These are phyloP conservation scores for Neonectria faginata DNA, from an alignment of 2,329 filamentous ascomycete genomes.

Conservation along the genomic window DNA sequence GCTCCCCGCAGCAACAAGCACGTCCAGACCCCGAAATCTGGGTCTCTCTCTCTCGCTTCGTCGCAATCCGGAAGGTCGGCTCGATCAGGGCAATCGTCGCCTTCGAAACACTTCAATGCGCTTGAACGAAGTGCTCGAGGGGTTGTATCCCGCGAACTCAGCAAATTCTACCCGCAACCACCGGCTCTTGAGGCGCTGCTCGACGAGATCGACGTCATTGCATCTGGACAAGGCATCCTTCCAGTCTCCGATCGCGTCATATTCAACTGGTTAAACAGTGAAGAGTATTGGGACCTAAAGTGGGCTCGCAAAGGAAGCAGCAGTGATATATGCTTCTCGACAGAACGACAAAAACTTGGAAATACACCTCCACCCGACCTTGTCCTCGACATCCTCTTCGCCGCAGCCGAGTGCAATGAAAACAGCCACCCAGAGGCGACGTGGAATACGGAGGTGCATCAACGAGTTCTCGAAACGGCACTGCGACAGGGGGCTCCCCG, in stretches of 20 bases:
- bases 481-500: neutral
- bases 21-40: neutral
- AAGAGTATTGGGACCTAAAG: neutral
- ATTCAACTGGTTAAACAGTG: neutral
- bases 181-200: slow-evolving; percentile 19
- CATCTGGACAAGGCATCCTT: slow-evolving; percentile 14
- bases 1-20: neutral
- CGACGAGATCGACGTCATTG: slow-evolving; percentile 19
- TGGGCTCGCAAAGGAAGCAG: neutral
- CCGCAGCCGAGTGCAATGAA: slow-evolving; percentile 7
- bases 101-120: slow-evolving; percentile 18
- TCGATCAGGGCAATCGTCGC: slow-evolving; percentile 23
- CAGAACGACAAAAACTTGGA: neutral
- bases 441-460: slow-evolving; percentile 10
- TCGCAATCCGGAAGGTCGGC: neutral
- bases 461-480: neutral
- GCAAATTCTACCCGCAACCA: slow-evolving; percentile 16
- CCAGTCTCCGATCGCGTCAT: neutral
- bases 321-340: neutral
- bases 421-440: slow-evolving; percentile 3
- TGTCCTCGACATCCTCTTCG: neutral
- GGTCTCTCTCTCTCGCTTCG: neutral
- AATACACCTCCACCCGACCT: neutral
- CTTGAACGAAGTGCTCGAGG: slow-evolving; percentile 8
- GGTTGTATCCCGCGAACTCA: slow-evolving; percentile 13